Conservation (phyloP, 805 yeast genomes). For the Barnettozyma wickerhamii region DNA sequence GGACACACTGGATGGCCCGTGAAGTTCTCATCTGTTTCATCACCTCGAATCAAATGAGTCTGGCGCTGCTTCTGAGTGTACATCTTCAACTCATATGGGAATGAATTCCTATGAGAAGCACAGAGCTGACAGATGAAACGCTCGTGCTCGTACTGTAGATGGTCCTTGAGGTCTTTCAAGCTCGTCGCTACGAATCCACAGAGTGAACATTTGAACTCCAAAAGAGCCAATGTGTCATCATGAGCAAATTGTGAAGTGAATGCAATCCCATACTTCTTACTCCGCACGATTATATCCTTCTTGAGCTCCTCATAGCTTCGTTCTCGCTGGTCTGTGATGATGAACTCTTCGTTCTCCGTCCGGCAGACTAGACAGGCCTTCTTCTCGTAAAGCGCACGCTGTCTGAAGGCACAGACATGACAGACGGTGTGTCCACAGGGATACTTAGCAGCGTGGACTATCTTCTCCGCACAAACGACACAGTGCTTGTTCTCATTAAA, state of each 20-base stretch:
- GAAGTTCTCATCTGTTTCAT: conserved; percentile 57
- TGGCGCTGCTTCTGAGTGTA: conserved; percentile 60
- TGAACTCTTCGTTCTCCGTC: conserved; percentile 52
- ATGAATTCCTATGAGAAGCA: conserved; percentile 68
- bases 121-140: conserved; percentile 72
- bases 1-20: conserved; percentile 86
- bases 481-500: conserved; percentile 48
- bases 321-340: conserved; percentile 48
- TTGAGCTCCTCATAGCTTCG: conserved; percentile 36
- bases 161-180: conserved; percentile 60
- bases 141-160: conserved; percentile 60
- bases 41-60: conserved; percentile 71
- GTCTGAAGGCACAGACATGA: conserved; percentile 76
- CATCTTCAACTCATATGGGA: conserved; percentile 63
- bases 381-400: conserved; percentile 74
- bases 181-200: conserved; percentile 28
- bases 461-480: conserved; percentile 77
- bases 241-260: conserved; percentile 54
- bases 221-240: conserved; percentile 44
- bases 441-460: conserved; percentile 61
- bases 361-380: conserved; percentile 82
- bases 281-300: conserved; percentile 28
- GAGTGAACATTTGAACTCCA: conserved; percentile 47
- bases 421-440: conserved; percentile 87
- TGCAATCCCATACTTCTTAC: conserved; percentile 47